Evolutionary conservation across 805 yeast species (phyloP).

Genomic region (Blastobotrys parvus): DNA sequence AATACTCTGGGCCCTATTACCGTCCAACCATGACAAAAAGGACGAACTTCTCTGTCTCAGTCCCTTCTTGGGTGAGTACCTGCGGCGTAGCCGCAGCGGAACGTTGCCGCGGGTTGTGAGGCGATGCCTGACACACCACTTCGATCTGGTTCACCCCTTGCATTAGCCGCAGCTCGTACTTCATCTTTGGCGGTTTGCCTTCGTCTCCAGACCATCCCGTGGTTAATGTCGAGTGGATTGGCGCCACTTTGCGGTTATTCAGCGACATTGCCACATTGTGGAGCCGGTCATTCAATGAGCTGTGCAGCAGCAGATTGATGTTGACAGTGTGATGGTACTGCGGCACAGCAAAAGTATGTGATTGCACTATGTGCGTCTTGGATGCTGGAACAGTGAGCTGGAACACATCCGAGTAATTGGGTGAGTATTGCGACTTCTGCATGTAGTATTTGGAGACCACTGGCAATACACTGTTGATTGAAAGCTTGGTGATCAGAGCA

Average conservation of each 20-base stretch:
- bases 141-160: constrained; percentile 21
- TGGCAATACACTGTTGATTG: constrained; percentile 30
- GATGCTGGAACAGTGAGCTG: constrained; percentile 32
- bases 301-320: constrained; percentile 37
- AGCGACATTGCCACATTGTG: constrained; percentile 24
- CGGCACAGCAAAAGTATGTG: constrained; percentile 41
- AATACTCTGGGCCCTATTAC: too few relatives aligned
- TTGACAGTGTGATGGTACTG: constrained; percentile 39
- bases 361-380: constrained; percentile 28
- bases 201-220: constrained; percentile 20
- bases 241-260: constrained; percentile 25
- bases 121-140: constrained; percentile 26
- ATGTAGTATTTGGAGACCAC: constrained; percentile 24
- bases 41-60: constrained; percentile 12
- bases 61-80: constrained; percentile 2
- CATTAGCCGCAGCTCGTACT: neutral
- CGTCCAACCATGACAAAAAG: constrained; percentile 15
- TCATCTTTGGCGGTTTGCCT: constrained; percentile 12
- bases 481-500: constrained; percentile 24
- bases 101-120: constrained; percentile 24
- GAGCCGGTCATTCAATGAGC: constrained; percentile 28
- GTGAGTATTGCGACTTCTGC: constrained; percentile 17
- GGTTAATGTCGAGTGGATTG: constrained; percentile 15
- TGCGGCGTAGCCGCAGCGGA: constrained; percentile 9
- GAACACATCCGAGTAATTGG: constrained; percentile 28